A percentile compares a stretch with the other conserved stretches of the same genome.
Evolutionary conservation across 352 stramenopile genomes (phyloP).

Genomic region (Phytophthora foliorum): DNA sequence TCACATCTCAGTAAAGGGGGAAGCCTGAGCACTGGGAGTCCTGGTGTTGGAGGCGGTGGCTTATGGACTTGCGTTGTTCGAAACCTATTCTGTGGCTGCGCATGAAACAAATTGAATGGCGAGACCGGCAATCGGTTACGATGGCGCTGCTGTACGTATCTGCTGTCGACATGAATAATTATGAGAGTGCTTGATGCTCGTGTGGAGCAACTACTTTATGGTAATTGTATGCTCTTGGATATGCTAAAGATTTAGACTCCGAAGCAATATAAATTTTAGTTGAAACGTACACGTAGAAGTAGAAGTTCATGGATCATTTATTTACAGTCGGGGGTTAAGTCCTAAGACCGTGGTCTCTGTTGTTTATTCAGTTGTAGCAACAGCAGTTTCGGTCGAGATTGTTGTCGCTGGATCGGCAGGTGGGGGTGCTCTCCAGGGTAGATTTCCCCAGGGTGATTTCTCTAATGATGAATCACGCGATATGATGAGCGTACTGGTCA

Average conservation of each 20-base stretch:
- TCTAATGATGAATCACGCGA: not conserved
- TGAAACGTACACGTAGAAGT: no score
- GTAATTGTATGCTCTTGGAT: conserved; percentile 25
- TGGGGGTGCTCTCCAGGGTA: conserved; percentile 24
- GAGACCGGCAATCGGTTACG: not conserved
- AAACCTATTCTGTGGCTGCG: conserved; percentile 40
- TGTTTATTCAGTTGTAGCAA: conserved; percentile 12
- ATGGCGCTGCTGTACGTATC: conserved; percentile 1
- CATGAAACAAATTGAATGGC: conserved; percentile 15
- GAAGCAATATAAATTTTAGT: conserved; percentile 27
- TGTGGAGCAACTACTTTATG: conserved; percentile 29
- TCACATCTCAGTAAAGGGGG: conserved; percentile 33
- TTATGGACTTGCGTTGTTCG: conserved; percentile 38
- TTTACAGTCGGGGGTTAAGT: no score
- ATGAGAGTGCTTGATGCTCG: conserved; percentile 14
- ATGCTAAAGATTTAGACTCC: conserved; percentile 14
- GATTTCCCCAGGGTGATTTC: conserved; percentile 19
- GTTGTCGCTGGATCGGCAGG: conserved; percentile 4
- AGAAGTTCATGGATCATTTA: no score
- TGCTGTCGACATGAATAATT: conserved; percentile 27
- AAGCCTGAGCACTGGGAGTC: conserved; percentile 15
- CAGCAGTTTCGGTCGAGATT: conserved; percentile 4
- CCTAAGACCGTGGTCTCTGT: no score
- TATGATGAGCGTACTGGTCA: conserved; percentile 18
- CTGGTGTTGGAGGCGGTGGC: conserved; percentile 14